Conservation (phyloP, 116 monocot genomes). For the Posidonia oceanica region DNA sequence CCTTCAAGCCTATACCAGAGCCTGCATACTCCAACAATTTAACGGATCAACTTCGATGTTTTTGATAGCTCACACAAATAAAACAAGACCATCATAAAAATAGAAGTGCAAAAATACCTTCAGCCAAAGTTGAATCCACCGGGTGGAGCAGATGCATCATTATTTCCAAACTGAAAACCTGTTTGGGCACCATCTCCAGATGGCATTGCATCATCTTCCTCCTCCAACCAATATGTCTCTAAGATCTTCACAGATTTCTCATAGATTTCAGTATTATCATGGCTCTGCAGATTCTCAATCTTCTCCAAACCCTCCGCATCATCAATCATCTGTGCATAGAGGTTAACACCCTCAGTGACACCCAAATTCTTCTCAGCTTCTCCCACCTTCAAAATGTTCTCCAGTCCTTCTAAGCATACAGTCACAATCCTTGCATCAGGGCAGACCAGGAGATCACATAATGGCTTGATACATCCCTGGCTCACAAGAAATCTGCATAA, state of each 20-base stretch:
- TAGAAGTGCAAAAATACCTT: slow-evolving; percentile 11
- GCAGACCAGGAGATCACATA: slow-evolving; percentile 60
- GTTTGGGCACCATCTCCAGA: slow-evolving; percentile 16
- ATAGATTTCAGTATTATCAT: slow-evolving; percentile 64
- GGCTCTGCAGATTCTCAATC: slow-evolving; percentile 67
- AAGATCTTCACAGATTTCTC: slow-evolving; percentile 62
- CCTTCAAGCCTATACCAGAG: slow-evolving; percentile 1
- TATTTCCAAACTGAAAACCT: slow-evolving; percentile 25
- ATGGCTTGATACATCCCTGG: slow-evolving; percentile 60
- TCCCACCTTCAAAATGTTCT: slow-evolving; percentile 55
- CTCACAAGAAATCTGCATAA: slow-evolving; percentile 13
- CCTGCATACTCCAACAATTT: slow-evolving; percentile 4
- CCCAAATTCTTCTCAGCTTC: slow-evolving; percentile 48
- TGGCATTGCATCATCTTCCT: slow-evolving; percentile 48
- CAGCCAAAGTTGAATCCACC: slow-evolving; percentile 46
- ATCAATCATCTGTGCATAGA: slow-evolving; percentile 59
- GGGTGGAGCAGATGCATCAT: slow-evolving; percentile 22
- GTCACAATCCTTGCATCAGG: slow-evolving; percentile 41
- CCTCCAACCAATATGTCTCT: slow-evolving; percentile 57
- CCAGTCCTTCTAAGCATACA: slow-evolving; percentile 47
- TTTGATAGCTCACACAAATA: not conserved
- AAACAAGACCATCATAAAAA: slow-evolving; percentile 2
- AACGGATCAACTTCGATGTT: not conserved
- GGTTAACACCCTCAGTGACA: slow-evolving; percentile 31
- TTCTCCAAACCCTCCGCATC: slow-evolving; percentile 74